Evolutionary conservation across 495 filamentous ascomycete genomes (phyloP), one percentile per base, ranked within the genome.

Genomic region (Xylaria nigripes): DNA sequence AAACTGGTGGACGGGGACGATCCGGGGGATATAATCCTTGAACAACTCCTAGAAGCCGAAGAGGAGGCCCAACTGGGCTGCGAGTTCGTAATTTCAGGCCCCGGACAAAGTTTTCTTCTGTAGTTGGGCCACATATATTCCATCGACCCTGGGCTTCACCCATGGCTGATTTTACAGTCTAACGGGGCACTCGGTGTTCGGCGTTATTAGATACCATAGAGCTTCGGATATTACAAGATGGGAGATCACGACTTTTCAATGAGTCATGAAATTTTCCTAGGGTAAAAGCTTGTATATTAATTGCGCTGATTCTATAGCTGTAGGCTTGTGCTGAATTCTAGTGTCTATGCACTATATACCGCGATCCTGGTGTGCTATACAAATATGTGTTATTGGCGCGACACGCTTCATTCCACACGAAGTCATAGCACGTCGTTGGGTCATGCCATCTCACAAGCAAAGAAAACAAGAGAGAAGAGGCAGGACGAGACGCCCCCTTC

Each of bases 71-170:
- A 74, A 50, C 56, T 96, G 58, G 94, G 93, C 0, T 92, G 89
- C 59, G 78, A 84, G 52, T 96, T 95, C 71, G 70, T 83, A 7
- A 73, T 96, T 42, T 80, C 83, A 5, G 68, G 72, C 58, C 68
- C 72, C 44, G 85, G 86, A 21, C 69, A 74, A 61, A 66, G 61
- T 32, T 57, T 72, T 32, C 53, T 63, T 8, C 16, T 57, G 3
- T 51, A 51, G n/a, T 55, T 48, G 22, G 21, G 24, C 6, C 21
- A 18, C 2, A 12, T 36, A 36, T 36, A 36, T 29, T 29, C 25
- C 25, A 29, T 29, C 25, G 3, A 29, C 9, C 25, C n/a, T 3
- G 25, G 25, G 9, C 9, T 50, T 18, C 50, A 36, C 27, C 36
- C 25, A 29, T 48, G 4, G 27, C 27, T 29, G 4, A 9, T 3